Percentiles rank a stretch among this genome's conserved stretches.
Evolutionary conservation across 495 filamentous ascomycete genomes (phyloP).

Genomic region (Melanomma pulvis-pyrius): DNA sequence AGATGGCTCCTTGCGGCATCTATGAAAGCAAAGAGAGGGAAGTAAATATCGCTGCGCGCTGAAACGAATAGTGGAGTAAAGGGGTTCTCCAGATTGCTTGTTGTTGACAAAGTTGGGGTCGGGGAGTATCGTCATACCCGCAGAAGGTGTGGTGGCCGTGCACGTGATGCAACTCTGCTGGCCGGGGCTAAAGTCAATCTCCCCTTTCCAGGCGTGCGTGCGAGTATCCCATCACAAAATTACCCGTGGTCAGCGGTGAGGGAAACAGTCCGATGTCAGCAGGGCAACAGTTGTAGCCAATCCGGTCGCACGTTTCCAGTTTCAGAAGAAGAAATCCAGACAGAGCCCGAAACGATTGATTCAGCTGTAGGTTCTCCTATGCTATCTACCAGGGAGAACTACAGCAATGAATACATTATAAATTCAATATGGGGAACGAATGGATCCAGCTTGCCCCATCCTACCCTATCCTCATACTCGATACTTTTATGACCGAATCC

Average conservation of each 20-base stretch:
- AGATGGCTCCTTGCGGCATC: neutral
- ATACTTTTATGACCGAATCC: constrained; percentile 26
- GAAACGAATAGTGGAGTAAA: neutral
- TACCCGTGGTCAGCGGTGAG: no score
- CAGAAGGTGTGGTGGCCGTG: neutral
- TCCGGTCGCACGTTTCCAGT: neutral
- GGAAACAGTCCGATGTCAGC: no score
- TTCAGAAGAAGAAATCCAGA: neutral
- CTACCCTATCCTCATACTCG: neutral
- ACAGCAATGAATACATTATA: neutral
- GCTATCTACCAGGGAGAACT: neutral
- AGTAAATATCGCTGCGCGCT: neutral
- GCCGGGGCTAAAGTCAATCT: no score
- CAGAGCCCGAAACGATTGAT: neutral
- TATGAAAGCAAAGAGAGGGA: neutral
- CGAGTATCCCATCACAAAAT: neutral
- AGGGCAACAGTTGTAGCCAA: neutral
- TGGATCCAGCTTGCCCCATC: neutral
- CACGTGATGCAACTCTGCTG: neutral
- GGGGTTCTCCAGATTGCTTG: neutral
- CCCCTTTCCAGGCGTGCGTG: neutral
- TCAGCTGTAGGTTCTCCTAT: neutral
- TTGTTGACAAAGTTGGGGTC: neutral
- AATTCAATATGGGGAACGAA: neutral
- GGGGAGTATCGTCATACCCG: neutral